Evolutionary conservation across 2,329 filamentous ascomycete genomes (phyloP), one percentile per base, ranked within the genome.

Genomic region (Sarocladium kiliense): DNA sequence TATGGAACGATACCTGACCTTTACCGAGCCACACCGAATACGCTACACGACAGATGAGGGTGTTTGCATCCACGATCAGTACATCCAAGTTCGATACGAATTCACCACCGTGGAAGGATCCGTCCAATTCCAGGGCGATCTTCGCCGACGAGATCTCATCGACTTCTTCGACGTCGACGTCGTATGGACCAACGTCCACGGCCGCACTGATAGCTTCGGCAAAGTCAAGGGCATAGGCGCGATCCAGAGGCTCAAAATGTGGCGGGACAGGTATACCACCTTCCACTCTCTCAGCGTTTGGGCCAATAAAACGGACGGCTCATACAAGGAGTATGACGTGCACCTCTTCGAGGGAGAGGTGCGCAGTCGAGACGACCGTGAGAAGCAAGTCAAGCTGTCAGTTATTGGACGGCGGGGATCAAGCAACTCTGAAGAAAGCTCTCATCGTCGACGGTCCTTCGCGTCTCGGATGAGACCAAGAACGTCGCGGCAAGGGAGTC

Each of bases 141-240:
- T 80, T 36, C 72, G 77, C 21, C 65, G 68, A 27, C 75, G 75
- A 61, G 74, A 78, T 42, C 62, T 80, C 21, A 61, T 80, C 30
- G 77, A 74, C 60, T 79, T 77, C 63, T 80, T 75, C 55, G 77
- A 80, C 56, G 71, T 78, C 30, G 77, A 80, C 58, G 77, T 80
- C 10, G 68, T 77, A 34, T 80, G 77, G 77, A 77, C 76, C 21
- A 77, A 80, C 58, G 64, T 69, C 3, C 75, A 80, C 57, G 68
- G 74, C 47, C 71, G 77, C 37, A 79, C 75, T 2, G 77, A 80
- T 63, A 65, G 71, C 16, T 78, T 78, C 57, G 77, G 77, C 45
- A 78, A 73, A 30, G 71, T 80, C 12, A 73, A 74, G 55, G 77
- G 77, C 19, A 70, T 80, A 54, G 77, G 75, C 1, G 74, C 77